Evolutionary conservation across 306 rosid species (phyloP).

Genomic region (Quercus parvula): DNA sequence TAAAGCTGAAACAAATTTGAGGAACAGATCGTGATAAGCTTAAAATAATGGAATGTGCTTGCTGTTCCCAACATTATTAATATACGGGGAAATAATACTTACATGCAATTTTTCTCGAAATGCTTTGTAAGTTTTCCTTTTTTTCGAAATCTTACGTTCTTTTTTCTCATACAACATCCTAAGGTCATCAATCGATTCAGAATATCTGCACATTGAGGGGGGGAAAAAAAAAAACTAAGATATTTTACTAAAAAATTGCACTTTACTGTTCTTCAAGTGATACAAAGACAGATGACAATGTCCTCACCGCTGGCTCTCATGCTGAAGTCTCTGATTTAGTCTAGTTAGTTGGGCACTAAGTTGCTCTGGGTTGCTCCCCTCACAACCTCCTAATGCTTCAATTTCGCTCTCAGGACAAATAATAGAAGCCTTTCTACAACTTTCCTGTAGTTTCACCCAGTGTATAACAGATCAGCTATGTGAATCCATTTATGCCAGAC

Average conservation of each 20-base stretch:
- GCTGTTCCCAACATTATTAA: background rate
- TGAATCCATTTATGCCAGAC: background rate
- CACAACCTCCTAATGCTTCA: constrained; percentile 55
- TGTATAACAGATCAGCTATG: constrained; percentile 16
- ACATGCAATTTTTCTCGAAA: constrained; percentile 54
- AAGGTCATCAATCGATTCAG: constrained; percentile 82
- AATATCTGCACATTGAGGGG: constrained; percentile 40
- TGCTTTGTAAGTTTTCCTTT: constrained; percentile 55
- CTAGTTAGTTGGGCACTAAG: constrained; percentile 63
- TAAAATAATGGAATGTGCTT: background rate
- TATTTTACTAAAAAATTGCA: background rate
- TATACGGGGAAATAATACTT: constrained; percentile 9
- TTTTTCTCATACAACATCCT: constrained; percentile 61
- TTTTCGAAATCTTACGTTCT: constrained; percentile 55
- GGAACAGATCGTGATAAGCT: background rate
- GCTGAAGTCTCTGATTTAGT: constrained; percentile 54
- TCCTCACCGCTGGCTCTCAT: constrained; percentile 63
- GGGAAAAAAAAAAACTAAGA: background rate
- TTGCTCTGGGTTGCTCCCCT: constrained; percentile 71
- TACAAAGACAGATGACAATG: constrained; percentile 8
- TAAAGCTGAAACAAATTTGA: background rate
- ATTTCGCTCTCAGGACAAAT: constrained; percentile 69
- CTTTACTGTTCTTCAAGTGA: constrained; percentile 16
- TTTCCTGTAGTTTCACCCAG: constrained; percentile 56
- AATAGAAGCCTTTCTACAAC: constrained; percentile 63